Evolutionary conservation across 78 protist species (phyloP), one percentile per base, ranked within the genome.

Genomic region (slime mould (Dictyostelium discoideum)): DNA sequence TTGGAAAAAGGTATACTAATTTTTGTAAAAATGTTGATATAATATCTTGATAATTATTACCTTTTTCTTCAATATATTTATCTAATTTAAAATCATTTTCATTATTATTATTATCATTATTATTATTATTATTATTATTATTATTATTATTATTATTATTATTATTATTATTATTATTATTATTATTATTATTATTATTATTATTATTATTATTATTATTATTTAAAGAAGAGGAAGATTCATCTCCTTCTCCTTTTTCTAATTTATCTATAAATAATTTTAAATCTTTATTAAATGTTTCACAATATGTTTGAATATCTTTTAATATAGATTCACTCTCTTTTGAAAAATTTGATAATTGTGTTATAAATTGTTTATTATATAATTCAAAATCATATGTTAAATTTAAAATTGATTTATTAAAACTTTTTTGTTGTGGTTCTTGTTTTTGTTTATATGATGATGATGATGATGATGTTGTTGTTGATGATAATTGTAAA

Each of bases 301-400:
- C 37, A 13, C 65, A 73, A 60, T 48, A 77, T 57, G 11, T 32
- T 20, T 26, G 14, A 16, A 86, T 57, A n/a, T 74, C 48, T 39
- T 8, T 40, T 86, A 86, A 74, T 39, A 48, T 40, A 5, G 5
- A n/a, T 50, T 20, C 22, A 42, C 78, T 24, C 5, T 76, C 83
- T 42, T 77, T 78, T 54, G 54, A 37, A 20, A n/a, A 63, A 72
- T 24, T 86, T 74, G 65, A 86, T 86, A 39, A 26, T 24, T 44
- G 26, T 11, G 65, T 44, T 11, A 89, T 54, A 44, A 89, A 81
- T 89, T 69, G 60, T 42, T 80, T 80, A 69, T 89, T 89, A 89
- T 89, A 89, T 39, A 89, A 20, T 82, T 82, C 86, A 24, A 50
- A 82, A n/a, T 89, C 94, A 22, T 78, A 50, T 8, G 67, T 39